Percentiles rank a stretch among this genome's conserved stretches.
Conservation (phyloP, 371 early-diverging fungal species). For the Mortierella sp. region DNA sequence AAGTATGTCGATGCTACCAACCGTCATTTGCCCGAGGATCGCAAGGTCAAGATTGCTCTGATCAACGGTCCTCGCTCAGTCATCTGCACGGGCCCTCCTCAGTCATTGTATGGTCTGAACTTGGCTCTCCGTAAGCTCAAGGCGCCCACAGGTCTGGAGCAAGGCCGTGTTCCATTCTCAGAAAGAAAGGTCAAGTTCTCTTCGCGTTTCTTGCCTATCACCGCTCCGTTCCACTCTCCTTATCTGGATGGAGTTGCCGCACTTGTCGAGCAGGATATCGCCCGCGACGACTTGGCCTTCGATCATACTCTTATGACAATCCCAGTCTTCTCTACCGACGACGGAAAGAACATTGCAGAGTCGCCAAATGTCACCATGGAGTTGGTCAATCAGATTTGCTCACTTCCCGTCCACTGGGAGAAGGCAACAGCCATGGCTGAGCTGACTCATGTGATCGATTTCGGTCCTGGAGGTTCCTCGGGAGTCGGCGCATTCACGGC, state of each 20-base stretch:
- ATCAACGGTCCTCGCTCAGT: conserved; percentile 89
- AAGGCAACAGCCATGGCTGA: conserved; percentile 76
- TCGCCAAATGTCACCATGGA: conserved; percentile 68
- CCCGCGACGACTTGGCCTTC: conserved; percentile 66
- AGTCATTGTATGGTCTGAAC: conserved; percentile 91
- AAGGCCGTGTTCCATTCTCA: conserved; percentile 85
- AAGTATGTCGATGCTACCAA: conserved; percentile 88
- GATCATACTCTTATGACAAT: conserved; percentile 68
- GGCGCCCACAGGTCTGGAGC: conserved; percentile 84
- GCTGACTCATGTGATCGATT: conserved; percentile 92
- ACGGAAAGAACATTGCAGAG: conserved; percentile 75
- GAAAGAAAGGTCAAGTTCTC: conserved; percentile 90
- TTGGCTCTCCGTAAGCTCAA: conserved; percentile 88
- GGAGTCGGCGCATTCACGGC: conserved; percentile 90
- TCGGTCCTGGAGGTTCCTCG: conserved; percentile 93
- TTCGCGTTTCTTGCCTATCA: conserved; percentile 88
- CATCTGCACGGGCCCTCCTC: conserved; percentile 89
- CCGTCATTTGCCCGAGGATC: conserved; percentile 82
- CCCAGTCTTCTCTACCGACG: conserved; percentile 83
- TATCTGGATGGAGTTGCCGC: conserved; percentile 77
- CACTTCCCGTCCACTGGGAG: conserved; percentile 90
- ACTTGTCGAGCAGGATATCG: conserved; percentile 73
- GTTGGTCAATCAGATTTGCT: conserved; percentile 85
- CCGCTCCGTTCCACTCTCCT: conserved; percentile 88
- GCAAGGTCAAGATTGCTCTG: conserved; percentile 84